phyloP scores from a whole-genome alignment of 2,329 filamentous ascomycete species.

The Hypoxylon sp. region DNA sequence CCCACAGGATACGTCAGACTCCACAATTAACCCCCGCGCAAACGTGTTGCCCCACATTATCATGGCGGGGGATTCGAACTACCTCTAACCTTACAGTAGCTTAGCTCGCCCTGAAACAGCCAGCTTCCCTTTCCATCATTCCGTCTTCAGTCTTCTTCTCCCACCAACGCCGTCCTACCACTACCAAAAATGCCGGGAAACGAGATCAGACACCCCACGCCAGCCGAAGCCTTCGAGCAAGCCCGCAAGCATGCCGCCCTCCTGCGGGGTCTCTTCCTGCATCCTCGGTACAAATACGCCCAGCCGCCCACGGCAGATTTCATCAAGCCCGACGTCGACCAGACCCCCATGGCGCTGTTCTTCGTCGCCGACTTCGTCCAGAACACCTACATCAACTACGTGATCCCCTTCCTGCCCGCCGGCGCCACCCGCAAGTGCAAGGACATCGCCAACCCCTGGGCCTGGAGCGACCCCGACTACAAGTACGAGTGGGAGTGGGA shows the following conservation, averaged over 20 bases:
- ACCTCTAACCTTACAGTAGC: not conserved
- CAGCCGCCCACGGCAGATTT: constrained; percentile 45
- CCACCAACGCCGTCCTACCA: not conserved
- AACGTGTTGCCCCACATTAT: not conserved
- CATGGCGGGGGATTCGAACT: not conserved
- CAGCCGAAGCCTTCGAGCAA: constrained; percentile 45
- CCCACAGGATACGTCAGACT: not conserved
- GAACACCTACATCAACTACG: constrained; percentile 48
- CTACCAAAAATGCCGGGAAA: constrained; percentile 28
- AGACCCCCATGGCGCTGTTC: constrained; percentile 43
- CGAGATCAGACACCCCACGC: constrained; percentile 40
- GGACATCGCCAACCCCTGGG: constrained; percentile 50
- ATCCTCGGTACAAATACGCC: constrained; percentile 46
- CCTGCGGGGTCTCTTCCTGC: constrained; percentile 46
- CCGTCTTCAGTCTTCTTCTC: not conserved
- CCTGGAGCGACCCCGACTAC: constrained; percentile 46
- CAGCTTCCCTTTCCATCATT: not conserved
- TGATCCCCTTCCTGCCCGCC: constrained; percentile 48
- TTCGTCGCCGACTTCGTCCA: constrained; percentile 50
- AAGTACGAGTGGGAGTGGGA: constrained; percentile 51
- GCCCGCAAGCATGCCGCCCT: constrained; percentile 45
- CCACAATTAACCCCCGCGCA: not conserved
- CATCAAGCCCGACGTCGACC: constrained; percentile 39
- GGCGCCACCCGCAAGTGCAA: constrained; percentile 50
- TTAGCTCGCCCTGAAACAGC: not conserved